These are phyloP conservation scores for Cenchrus purpureus DNA, from an alignment of 176 grass and related monocot genomes.

Conservation along the genomic window DNA sequence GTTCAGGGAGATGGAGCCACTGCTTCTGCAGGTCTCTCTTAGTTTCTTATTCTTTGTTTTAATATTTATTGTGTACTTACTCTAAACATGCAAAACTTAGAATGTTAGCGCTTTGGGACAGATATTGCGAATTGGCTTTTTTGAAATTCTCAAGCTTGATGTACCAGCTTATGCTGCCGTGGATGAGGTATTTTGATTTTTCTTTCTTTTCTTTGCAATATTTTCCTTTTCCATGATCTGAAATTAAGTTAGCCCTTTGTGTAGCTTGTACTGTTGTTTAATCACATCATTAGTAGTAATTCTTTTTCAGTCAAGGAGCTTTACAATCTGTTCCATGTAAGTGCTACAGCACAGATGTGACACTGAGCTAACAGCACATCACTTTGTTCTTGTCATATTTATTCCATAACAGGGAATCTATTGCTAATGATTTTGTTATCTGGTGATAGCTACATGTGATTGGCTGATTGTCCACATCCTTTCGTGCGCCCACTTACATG, in stretches of 20 bases:
- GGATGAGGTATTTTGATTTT: slow-evolving; percentile 68
- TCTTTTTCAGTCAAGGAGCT: slow-evolving; percentile 4
- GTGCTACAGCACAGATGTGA: slow-evolving; percentile 9
- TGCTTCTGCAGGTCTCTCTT: slow-evolving; percentile 76
- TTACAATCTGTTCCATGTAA: background rate
- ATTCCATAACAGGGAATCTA: slow-evolving; percentile 30
- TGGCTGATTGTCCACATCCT: background rate
- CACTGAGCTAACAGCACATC: slow-evolving; percentile 2
- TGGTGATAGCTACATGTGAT: background rate
- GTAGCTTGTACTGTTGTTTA: slow-evolving; percentile 14
- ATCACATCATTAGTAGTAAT: background rate
- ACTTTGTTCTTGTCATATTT: slow-evolving; percentile 3
- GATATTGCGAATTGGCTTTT: slow-evolving; percentile 90
- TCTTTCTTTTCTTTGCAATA: background rate
- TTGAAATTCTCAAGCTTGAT: slow-evolving; percentile 84
- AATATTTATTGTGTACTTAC: slow-evolving; percentile 19
- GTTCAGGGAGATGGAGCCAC: slow-evolving; percentile 90
- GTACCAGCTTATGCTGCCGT: slow-evolving; percentile 91
- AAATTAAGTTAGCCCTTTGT: slow-evolving; percentile 25
- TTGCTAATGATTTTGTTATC: background rate
- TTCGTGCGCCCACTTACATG: background rate
- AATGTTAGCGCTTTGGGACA: slow-evolving; percentile 46
- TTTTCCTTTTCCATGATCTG: background rate
- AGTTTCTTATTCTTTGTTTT: slow-evolving; percentile 35
- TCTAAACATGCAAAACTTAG: slow-evolving; percentile 24